A percentile compares a stretch with the other conserved stretches of the same genome.
Evolutionary conservation across 176 grass and related monocot genomes (phyloP).

Genomic region (Olyra latifolia): DNA sequence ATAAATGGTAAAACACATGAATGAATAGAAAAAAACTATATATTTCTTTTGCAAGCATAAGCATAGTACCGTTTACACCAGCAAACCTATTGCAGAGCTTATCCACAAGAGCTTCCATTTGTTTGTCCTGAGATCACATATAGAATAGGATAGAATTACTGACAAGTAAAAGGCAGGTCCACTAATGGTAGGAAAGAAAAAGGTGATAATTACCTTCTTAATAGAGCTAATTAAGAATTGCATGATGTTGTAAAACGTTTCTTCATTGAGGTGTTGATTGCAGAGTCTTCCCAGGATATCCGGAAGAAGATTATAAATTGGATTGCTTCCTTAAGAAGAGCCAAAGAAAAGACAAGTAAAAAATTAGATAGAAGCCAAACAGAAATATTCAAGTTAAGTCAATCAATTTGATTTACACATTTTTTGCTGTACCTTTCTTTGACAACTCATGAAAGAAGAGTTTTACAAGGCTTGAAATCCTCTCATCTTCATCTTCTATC

Average conservation of each 20-base stretch:
- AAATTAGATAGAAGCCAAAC: slow-evolving; percentile 36
- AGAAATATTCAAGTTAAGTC: not conserved
- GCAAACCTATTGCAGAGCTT: slow-evolving; percentile 97
- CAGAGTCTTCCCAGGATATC: slow-evolving; percentile 91
- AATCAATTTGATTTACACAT: slow-evolving; percentile 3
- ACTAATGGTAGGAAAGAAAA: slow-evolving; percentile 3
- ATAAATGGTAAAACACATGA: not conserved
- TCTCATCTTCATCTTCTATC: slow-evolving; percentile 85
- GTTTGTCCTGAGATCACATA: slow-evolving; percentile 71
- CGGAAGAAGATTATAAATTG: slow-evolving; percentile 98
- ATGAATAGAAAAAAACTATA: not conserved
- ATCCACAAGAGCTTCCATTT: slow-evolving; percentile 99
- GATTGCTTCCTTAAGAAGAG: slow-evolving; percentile 80
- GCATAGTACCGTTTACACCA: slow-evolving; percentile 75
- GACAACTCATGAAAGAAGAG: slow-evolving; percentile 99
- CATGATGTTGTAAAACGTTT: slow-evolving; percentile 83
- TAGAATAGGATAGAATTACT: slow-evolving; percentile 14
- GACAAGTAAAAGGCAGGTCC: slow-evolving; percentile 14
- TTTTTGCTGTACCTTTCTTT: slow-evolving; percentile 73
- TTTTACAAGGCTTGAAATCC: slow-evolving; percentile 91
- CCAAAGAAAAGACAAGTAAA: slow-evolving; percentile 24
- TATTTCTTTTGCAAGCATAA: slow-evolving; percentile 9
- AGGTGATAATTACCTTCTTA: slow-evolving; percentile 63
- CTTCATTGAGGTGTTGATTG: slow-evolving; percentile 85
- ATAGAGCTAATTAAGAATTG: slow-evolving; percentile 92